A percentile compares a stretch with the other conserved stretches of the same genome.
Conservation (phyloP, 1,284 basidiomycete genomes). For the Pterula multifida region DNA sequence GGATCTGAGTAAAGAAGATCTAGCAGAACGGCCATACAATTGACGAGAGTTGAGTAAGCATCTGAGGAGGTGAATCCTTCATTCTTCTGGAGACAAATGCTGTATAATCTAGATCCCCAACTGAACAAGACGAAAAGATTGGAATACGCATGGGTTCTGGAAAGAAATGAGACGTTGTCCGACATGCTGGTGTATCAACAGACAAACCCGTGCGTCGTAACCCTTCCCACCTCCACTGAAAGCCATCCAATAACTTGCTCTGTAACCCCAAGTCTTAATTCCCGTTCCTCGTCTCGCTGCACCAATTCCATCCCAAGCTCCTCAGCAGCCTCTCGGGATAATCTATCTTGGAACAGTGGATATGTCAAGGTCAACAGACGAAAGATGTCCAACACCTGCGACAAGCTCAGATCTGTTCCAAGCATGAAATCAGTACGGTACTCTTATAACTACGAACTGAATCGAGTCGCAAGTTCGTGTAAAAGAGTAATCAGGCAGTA, state of each 20-base stretch:
- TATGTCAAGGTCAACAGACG: constrained; percentile 63
- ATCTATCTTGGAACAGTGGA: constrained; percentile 62
- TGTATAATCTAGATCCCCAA: constrained; percentile 63
- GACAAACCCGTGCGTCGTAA: constrained; percentile 34
- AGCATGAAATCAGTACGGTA: neutral
- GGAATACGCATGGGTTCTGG: constrained; percentile 47
- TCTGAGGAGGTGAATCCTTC: constrained; percentile 31
- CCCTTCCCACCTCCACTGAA: constrained; percentile 44
- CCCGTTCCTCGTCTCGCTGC: constrained; percentile 40
- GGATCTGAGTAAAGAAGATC: constrained; percentile 42
- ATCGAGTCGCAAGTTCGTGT: too few relatives aligned
- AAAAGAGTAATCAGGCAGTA: too few relatives aligned
- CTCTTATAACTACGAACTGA: too few relatives aligned
- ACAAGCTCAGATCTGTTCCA: constrained; percentile 46
- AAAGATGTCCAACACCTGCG: constrained; percentile 63
- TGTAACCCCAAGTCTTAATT: constrained; percentile 40
- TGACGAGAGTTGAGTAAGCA: constrained; percentile 37
- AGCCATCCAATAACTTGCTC: constrained; percentile 67
- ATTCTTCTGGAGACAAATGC: constrained; percentile 31
- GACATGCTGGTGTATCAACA: too few relatives aligned
- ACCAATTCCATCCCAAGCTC: constrained; percentile 52
- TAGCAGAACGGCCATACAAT: constrained; percentile 42
- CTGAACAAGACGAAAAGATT: constrained; percentile 62
- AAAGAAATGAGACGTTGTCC: too few relatives aligned
- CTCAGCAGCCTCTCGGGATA: constrained; percentile 63